Evolutionary conservation across 805 yeast genomes (phyloP).

Genomic region (Barnettozyma californica): DNA sequence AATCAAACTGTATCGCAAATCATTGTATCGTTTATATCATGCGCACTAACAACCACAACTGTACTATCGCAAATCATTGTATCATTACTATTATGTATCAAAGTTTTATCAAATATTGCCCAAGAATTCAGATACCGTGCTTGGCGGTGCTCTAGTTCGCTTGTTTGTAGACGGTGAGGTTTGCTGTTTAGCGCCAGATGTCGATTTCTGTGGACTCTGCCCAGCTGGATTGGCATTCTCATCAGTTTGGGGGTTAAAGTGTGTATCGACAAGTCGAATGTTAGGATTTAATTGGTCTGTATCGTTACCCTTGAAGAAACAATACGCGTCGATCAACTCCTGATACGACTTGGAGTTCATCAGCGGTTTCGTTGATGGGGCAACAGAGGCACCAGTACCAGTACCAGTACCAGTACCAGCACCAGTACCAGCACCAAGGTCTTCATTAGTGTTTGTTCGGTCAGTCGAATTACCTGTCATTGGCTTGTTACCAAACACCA

Average conservation of each 20-base stretch:
- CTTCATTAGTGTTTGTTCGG: background rate
- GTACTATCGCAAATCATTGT: background rate
- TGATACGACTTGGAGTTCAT: conserved; percentile 50
- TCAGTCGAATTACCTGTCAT: background rate
- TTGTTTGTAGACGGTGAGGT: background rate
- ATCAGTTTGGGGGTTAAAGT: background rate
- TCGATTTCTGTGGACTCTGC: background rate
- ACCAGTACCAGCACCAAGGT: background rate
- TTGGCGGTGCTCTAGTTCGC: background rate
- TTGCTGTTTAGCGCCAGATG: background rate
- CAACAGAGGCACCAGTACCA: no score
- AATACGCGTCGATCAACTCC: conserved; percentile 52
- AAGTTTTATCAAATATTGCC: background rate
- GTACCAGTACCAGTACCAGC: no score
- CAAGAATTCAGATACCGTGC: conserved; percentile 5
- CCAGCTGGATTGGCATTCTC: background rate
- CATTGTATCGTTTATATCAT: background rate
- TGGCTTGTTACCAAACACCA: conserved; percentile 5
- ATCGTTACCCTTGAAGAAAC: conserved; percentile 42
- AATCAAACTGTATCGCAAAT: background rate
- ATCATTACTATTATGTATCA: background rate
- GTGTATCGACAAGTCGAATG: conserved; percentile 2
- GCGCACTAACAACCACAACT: background rate
- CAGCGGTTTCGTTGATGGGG: conserved; percentile 20
- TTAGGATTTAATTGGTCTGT: conserved; percentile 4